Percentiles rank a stretch among this genome's conserved stretches.
These are phyloP conservation scores for Durusdinium trenchii DNA, from an alignment of 73 alveolate species.

Conservation along the genomic window DNA sequence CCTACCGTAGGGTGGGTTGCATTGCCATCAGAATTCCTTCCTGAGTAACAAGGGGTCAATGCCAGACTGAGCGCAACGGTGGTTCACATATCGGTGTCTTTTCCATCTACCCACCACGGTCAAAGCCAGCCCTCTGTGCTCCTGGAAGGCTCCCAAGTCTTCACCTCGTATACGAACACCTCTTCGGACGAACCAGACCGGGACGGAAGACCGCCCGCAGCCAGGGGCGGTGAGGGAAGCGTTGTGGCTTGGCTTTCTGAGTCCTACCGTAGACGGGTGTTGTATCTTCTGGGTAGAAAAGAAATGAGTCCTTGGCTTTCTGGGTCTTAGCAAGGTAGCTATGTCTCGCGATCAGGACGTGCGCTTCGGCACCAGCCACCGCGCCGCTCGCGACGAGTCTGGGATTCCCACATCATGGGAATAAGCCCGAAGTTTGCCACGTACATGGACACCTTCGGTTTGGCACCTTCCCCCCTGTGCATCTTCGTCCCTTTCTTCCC, in stretches of 20 bases:
- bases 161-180: too few species aligned
- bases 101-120: background rate
- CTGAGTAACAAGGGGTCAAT: background rate
- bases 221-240: background rate
- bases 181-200: too few species aligned
- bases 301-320: too few species aligned
- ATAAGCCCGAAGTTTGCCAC: conserved; percentile 80
- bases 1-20: background rate
- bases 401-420: conserved; percentile 36
- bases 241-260: background rate
- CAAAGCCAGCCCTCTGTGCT: background rate
- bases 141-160: background rate
- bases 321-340: background rate
- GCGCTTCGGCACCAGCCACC: background rate
- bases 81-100: background rate
- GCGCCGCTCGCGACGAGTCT: background rate
- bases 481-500: too few species aligned
- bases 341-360: background rate
- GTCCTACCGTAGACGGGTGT: background rate
- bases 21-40: background rate
- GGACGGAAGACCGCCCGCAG: too few species aligned
- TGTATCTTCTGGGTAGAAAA: too few species aligned
- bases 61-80: background rate
- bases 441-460: conserved; percentile 76
- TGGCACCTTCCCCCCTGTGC: too few species aligned